These are phyloP conservation scores for Aspergillus costaricaensis DNA, from an alignment of 2,329 filamentous ascomycete genomes.

Conservation along the genomic window DNA sequence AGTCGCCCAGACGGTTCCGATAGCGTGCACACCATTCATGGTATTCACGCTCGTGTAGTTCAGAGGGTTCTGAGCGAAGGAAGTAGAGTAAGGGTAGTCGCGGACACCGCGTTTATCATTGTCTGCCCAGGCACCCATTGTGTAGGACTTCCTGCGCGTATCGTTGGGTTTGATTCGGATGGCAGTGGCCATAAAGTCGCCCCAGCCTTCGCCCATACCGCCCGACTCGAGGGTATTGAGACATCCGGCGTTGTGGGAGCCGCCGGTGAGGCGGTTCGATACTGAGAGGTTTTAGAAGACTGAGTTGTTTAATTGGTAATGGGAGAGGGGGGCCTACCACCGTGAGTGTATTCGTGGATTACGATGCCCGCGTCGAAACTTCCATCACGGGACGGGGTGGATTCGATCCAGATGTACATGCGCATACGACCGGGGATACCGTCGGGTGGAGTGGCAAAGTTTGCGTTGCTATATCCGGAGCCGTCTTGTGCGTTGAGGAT, in stretches of 20 bases:
- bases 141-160: conserved; percentile 10
- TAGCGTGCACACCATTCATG: conserved; percentile 12
- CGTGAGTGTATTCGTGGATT: conserved; percentile 23
- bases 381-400: conserved; percentile 11
- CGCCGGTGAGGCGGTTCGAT: conserved; percentile 20
- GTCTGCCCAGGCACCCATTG: conserved; percentile 16
- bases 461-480: conserved; percentile 19
- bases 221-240: conserved; percentile 14
- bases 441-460: conserved; percentile 19
- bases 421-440: conserved; percentile 20
- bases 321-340: conserved; percentile 6
- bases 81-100: conserved; percentile 18
- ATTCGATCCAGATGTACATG: conserved; percentile 18
- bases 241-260: conserved; percentile 15
- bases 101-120: conserved; percentile 14
- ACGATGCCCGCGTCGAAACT: conserved; percentile 19
- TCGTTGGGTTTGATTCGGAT: conserved; percentile 19
- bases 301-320: too few relatives aligned
- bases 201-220: conserved; percentile 23
- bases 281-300: conserved; percentile 3
- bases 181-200: conserved; percentile 19
- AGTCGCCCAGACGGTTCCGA: conserved; percentile 18
- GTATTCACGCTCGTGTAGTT: conserved; percentile 15
- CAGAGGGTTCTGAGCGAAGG: conserved; percentile 11
- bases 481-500: conserved; percentile 22